Base-by-base conservation (phyloP, 345 rosid species). In the Passiflora organensis region DNA sequence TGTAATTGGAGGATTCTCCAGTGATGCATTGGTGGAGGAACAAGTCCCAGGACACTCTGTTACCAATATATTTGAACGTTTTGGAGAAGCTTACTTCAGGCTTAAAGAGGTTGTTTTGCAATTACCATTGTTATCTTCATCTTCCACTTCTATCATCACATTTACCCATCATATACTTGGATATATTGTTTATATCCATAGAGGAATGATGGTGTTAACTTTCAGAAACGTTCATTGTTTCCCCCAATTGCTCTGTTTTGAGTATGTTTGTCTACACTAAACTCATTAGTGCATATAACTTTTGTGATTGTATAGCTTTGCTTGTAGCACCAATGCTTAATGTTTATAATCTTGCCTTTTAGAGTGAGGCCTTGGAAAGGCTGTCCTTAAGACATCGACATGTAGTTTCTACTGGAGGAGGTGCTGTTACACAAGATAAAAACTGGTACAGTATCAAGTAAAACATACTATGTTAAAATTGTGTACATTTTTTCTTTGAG, bases 321-420 rank as follows among this genome's bases (percentile, higher is more conserved):
- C 14, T 24, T 15, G 8, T 28, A 54, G 15, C 20, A 51, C 34
- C 25, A 13, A 56, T 23, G 25, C 24, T 25, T 49, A 53, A 21
- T 55, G 16, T 19, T 56, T 59, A 2, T 48, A 14, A 38, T 69
- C 14, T 52, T 71, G 54, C 61, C 59, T 58, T 65, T 18, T 61
- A 87, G 98, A 83, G 95, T 17, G 88, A 88, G 67, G 78, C 59
- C 42, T 65, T 93, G 68, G 71, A 45, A 70, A 67, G 69, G 55
- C 76, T 93, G 36, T 89, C 99, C 34, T 51, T 71, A 36, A 78
- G 64, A 80, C 76, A 72, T 54, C 74, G 50, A 43, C 71, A 81
- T 53, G 96, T 93, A 71, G 91, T 93, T 65, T 93, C 99, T 54
- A 93, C 99, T 0, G 99, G 99, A 18, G 97, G 99, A 62, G 99